Percentiles rank a stretch among this genome's conserved stretches.
phyloP scores from a whole-genome alignment of 371 early-diverging fungal species.

The Mortierella sp. region DNA sequence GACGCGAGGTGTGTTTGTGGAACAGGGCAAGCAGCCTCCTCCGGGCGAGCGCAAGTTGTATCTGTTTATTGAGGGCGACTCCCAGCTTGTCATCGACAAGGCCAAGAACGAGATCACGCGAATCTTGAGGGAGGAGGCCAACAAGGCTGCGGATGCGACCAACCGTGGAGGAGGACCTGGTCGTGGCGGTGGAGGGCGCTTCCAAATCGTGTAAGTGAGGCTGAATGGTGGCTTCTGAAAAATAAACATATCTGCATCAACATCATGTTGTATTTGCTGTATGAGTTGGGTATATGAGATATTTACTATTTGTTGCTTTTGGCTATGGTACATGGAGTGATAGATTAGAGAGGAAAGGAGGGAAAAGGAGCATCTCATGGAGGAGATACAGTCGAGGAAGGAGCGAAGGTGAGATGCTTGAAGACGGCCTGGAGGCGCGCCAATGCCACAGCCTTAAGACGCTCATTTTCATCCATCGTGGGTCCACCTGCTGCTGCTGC shows the following conservation, averaged over 20 bases:
- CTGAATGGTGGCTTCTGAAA: background rate
- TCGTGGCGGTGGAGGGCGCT: slow-evolving; percentile 35
- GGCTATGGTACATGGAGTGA: background rate
- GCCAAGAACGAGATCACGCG: slow-evolving; percentile 96
- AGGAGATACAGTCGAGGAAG: slow-evolving; percentile 5
- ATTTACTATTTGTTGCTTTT: background rate
- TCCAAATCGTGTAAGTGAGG: slow-evolving; percentile 26
- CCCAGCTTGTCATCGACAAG: slow-evolving; percentile 88
- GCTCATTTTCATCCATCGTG: slow-evolving; percentile 19
- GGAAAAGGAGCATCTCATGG: background rate
- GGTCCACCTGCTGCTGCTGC: background rate
- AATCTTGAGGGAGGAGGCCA: slow-evolving; percentile 88
- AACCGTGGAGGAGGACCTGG: slow-evolving; percentile 48
- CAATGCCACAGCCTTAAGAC: slow-evolving; percentile 42
- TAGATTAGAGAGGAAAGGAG: background rate
- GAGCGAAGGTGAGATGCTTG: slow-evolving; percentile 35
- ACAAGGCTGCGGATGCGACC: slow-evolving; percentile 72
- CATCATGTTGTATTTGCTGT: background rate
- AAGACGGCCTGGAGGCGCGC: slow-evolving; percentile 49
- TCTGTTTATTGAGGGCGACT: slow-evolving; percentile 95
- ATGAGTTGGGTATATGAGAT: background rate
- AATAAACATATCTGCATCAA: background rate
- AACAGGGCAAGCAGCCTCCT: slow-evolving; percentile 83
- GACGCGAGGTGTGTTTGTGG: slow-evolving; percentile 91
- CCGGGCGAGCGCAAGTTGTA: slow-evolving; percentile 92